These are phyloP conservation scores for Xylaria sp. DNA, from an alignment of 2,329 filamentous ascomycete genomes.

Conservation along the genomic window DNA sequence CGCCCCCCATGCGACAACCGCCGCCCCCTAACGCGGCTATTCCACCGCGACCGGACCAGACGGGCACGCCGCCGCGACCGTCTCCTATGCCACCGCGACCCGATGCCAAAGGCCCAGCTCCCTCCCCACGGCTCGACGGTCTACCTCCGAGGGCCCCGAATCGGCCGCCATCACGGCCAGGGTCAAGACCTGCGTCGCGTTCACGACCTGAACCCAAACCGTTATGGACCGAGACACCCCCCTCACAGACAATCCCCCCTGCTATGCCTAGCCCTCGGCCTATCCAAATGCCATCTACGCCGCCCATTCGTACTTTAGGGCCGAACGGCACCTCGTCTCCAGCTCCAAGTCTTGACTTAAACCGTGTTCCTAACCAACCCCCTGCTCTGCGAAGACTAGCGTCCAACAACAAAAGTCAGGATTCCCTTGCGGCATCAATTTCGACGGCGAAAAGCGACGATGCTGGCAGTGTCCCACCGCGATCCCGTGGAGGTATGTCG, in stretches of 20 bases:
- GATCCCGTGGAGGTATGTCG: slow-evolving; percentile 62
- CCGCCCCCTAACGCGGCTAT: slow-evolving; percentile 45
- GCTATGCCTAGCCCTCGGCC: slow-evolving; percentile 40
- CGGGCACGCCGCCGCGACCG: slow-evolving; percentile 39
- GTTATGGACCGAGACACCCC: slow-evolving; percentile 32
- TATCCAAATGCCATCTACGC: slow-evolving; percentile 44
- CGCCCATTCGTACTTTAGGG: slow-evolving; percentile 48
- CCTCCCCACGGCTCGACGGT: slow-evolving; percentile 40
- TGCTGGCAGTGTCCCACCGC: slow-evolving; percentile 59
- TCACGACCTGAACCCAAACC: slow-evolving; percentile 40
- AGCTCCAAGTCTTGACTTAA: slow-evolving; percentile 63
- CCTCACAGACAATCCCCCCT: slow-evolving; percentile 20
- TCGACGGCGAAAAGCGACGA: slow-evolving; percentile 62
- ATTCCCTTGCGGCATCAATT: slow-evolving; percentile 63
- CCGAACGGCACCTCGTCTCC: slow-evolving; percentile 60
- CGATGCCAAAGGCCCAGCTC: slow-evolving; percentile 27
- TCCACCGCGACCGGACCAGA: slow-evolving; percentile 34
- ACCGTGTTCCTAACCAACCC: slow-evolving; percentile 54
- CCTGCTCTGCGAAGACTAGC: slow-evolving; percentile 59
- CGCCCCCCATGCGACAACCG: slow-evolving; percentile 48
- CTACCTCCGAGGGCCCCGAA: slow-evolving; percentile 37
- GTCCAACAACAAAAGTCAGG: slow-evolving; percentile 66
- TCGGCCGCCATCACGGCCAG: slow-evolving; percentile 39
- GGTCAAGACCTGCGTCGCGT: slow-evolving; percentile 36
- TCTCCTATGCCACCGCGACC: slow-evolving; percentile 34